These are phyloP conservation scores for Geotrichum phurueaensis DNA, from an alignment of 1,139 yeast species.

Conservation along the genomic window DNA sequence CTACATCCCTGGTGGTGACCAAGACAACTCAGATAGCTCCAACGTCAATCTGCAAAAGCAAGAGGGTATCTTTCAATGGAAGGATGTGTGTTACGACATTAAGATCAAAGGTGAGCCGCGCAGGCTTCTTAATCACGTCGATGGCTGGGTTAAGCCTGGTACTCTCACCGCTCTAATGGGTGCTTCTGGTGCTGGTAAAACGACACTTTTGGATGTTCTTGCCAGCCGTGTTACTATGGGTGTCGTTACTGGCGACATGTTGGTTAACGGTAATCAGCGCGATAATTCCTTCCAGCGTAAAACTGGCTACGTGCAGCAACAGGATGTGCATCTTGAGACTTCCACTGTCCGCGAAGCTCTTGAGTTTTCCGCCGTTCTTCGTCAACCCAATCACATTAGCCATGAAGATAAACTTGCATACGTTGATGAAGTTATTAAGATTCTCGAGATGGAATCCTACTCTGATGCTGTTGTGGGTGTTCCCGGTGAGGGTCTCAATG, in stretches of 20 bases:
- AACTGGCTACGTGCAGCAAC: constrained; percentile 81
- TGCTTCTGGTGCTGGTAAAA: constrained; percentile 85
- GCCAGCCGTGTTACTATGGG: constrained; percentile 78
- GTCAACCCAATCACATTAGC: constrained; percentile 57
- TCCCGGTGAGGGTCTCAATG: constrained; percentile 68
- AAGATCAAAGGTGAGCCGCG: constrained; percentile 55
- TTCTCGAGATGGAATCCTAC: constrained; percentile 65
- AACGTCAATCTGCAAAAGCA: constrained; percentile 22
- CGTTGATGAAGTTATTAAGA: constrained; percentile 63
- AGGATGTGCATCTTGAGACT: constrained; percentile 67
- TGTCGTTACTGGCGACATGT: constrained; percentile 67
- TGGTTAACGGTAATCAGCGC: constrained; percentile 64
- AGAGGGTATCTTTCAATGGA: constrained; percentile 66
- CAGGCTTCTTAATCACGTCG: constrained; percentile 59
- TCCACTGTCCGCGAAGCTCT: constrained; percentile 78
- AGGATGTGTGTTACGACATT: constrained; percentile 67
- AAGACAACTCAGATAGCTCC: constrained; percentile 10
- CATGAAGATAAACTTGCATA: constrained; percentile 58
- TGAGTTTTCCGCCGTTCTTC: constrained; percentile 62
- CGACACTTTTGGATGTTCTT: constrained; percentile 66
- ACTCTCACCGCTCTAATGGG: constrained; percentile 79
- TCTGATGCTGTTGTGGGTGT: constrained; percentile 83
- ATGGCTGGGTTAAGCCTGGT: constrained; percentile 81
- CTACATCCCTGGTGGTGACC: constrained; percentile 22
- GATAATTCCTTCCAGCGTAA: constrained; percentile 73